These are phyloP conservation scores for Lipomyces anomalus DNA, from an alignment of 805 yeast genomes.

Conservation along the genomic window DNA sequence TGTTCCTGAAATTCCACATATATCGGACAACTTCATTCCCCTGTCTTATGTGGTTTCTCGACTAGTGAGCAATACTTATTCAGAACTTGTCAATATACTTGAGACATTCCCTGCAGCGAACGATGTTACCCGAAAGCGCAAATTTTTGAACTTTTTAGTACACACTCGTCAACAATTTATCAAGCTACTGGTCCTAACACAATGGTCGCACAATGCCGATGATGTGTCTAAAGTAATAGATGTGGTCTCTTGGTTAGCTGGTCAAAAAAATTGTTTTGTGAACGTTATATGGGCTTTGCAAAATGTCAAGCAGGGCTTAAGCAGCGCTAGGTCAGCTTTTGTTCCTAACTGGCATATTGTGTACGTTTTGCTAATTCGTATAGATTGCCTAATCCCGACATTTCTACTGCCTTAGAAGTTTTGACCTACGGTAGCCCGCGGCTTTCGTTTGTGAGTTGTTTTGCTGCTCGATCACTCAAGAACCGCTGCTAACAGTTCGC, in stretches of 20 bases:
- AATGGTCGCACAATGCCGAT: slow-evolving; percentile 76
- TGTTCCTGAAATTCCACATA: slow-evolving; percentile 62
- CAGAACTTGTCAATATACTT: slow-evolving; percentile 54
- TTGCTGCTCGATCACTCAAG: background rate
- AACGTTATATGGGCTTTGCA: slow-evolving; percentile 62
- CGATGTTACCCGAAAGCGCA: slow-evolving; percentile 61
- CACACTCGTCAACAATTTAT: slow-evolving; percentile 75
- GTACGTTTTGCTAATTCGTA: background rate
- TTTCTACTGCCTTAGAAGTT: slow-evolving; percentile 82
- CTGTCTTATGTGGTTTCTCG: slow-evolving; percentile 53
- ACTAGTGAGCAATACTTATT: slow-evolving; percentile 56
- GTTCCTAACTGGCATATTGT: background rate
- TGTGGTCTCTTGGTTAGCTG: slow-evolving; percentile 78
- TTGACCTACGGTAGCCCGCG: slow-evolving; percentile 50
- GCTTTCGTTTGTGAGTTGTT: slow-evolving; percentile 14
- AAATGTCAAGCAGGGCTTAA: slow-evolving; percentile 59
- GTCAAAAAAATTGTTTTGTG: slow-evolving; percentile 64
- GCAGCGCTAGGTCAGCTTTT: slow-evolving; percentile 62
- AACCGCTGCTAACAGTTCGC: background rate
- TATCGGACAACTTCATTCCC: slow-evolving; percentile 64
- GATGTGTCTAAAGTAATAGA: slow-evolving; percentile 76
- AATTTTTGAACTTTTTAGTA: slow-evolving; percentile 63
- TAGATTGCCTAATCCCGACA: slow-evolving; percentile 76
- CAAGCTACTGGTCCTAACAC: slow-evolving; percentile 74
- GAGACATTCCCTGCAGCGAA: slow-evolving; percentile 55